A percentile compares a stretch with the other conserved stretches of the same genome.
Conservation (phyloP, 2,329 filamentous ascomycete species). For the Fusarium siculi region DNA sequence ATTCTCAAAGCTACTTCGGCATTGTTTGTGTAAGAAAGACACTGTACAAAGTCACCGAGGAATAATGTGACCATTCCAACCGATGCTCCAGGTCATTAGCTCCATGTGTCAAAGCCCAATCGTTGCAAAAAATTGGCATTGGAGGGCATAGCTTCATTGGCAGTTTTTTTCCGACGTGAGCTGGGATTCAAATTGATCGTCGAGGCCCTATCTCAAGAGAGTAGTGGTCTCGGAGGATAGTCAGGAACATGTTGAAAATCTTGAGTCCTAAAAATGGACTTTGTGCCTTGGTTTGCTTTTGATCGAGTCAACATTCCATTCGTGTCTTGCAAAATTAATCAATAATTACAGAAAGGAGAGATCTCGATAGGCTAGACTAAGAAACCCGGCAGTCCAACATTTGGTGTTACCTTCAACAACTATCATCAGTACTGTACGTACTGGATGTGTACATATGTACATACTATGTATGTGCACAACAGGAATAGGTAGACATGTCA, state of each 20-base stretch:
- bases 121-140: conserved; percentile 21
- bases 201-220: conserved; percentile 37
- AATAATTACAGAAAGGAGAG: background rate
- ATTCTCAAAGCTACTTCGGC: background rate
- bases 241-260: conserved; percentile 41
- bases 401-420: conserved; percentile 14
- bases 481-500: background rate
- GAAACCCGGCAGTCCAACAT: background rate
- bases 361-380: background rate
- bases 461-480: background rate
- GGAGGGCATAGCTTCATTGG: conserved; percentile 34
- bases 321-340: background rate
- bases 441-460: background rate
- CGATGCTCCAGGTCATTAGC: conserved; percentile 6
- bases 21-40: background rate
- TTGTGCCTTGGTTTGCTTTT: background rate
- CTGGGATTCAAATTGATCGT: conserved; percentile 38
- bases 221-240: conserved; percentile 35
- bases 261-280: conserved; percentile 21
- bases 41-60: background rate
- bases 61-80: background rate
- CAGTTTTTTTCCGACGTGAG: conserved; percentile 33
- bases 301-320: background rate
- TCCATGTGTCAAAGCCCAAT: conserved; percentile 20
- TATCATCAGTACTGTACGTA: background rate